Evolutionary conservation across 2,329 filamentous ascomycete species (phyloP), one percentile per base, ranked within the genome.

Genomic region (Phyllosticta ampelicida): DNA sequence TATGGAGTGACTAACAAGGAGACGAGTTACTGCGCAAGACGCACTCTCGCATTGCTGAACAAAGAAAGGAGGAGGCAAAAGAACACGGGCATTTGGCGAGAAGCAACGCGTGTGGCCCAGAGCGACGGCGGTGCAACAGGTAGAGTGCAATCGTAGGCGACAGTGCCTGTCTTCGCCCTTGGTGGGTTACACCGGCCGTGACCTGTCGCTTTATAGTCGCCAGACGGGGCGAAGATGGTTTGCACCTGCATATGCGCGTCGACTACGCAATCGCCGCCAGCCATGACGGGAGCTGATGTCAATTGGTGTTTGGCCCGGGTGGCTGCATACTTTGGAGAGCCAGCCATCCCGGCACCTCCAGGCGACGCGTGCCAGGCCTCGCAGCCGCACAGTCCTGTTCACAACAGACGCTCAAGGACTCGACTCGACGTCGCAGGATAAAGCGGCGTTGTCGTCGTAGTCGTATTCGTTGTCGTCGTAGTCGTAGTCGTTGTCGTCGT

Each of bases 291-390:
- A n/a, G 48, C 28, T 30, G 29, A 57, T 53, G 28, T 21, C 30
- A 8, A 23, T 28, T 57, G 55, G 36, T 48, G 55, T 44, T 19
- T 29, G 20, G 30, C 18, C 50, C 55, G 55, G 55, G 50, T 48
- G 55, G 30, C 55, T 51, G 54, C 48, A 56, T 52, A 19, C 55
- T 51, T 21, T 20, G n/a, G n/a, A n/a, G n/a, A n/a, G 28, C 51
- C 30, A 30, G 5, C 20, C 1, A 52, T 52, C 55, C 55, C 49
- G n/a, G 55, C 51, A 20, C 56, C 20, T 51, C 48, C 56, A 58
- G 53, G 56, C 56, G 51, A 58, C 54, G 56, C 56, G 50, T 54
- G 56, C 56, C 56, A 58, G 54, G 56, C 56, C 54, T 58, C 52
- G 48, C 20, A 58, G 56, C 56, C 56, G 56, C 56, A 44, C 36